Evolutionary conservation across 1,284 basidiomycete species (phyloP).

Genomic region (Sphagnurus paluster): DNA sequence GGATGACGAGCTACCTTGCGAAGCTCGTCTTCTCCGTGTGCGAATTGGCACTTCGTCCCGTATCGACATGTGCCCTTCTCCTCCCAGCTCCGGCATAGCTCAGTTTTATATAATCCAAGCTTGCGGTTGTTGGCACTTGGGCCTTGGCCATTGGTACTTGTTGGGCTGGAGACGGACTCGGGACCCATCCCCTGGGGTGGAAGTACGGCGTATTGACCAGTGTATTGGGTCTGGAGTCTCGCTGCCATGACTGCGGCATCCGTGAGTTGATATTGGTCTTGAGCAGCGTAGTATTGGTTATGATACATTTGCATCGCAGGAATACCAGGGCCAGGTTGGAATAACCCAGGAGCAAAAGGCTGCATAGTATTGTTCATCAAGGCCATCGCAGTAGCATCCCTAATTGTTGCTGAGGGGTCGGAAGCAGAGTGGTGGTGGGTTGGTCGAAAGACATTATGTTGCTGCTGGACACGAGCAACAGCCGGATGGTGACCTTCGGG

Average conservation of each 20-base stretch:
- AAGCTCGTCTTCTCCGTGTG: conserved; percentile 87
- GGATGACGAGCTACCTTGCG: conserved; percentile 81
- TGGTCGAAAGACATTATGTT: conserved; percentile 66
- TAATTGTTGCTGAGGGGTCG: conserved; percentile 67
- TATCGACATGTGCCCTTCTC: conserved; percentile 90
- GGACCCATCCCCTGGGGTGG: conserved; percentile 34
- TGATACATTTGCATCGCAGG: conserved; percentile 60
- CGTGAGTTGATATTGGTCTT: conserved; percentile 53
- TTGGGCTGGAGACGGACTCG: conserved; percentile 38
- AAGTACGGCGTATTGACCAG: conserved; percentile 53
- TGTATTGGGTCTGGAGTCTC: conserved; percentile 58
- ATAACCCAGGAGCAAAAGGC: conserved; percentile 52
- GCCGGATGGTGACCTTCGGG: conserved; percentile 60
- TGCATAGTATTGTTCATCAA: conserved; percentile 57
- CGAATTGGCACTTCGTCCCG: conserved; percentile 86
- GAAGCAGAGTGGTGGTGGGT: conserved; percentile 79
- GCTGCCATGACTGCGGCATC: conserved; percentile 60
- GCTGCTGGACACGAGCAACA: conserved; percentile 73
- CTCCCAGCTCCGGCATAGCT: conserved; percentile 90
- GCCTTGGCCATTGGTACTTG: conserved; percentile 48
- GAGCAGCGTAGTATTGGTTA: conserved; percentile 65
- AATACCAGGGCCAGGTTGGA: conserved; percentile 46
- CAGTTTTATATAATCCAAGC: conserved; percentile 88
- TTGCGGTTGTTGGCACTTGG: conserved; percentile 89
- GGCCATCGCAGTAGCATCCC: conserved; percentile 65